Conservation (phyloP, 2,329 filamentous ascomycete species). For the Trichoderma pleuroti region DNA sequence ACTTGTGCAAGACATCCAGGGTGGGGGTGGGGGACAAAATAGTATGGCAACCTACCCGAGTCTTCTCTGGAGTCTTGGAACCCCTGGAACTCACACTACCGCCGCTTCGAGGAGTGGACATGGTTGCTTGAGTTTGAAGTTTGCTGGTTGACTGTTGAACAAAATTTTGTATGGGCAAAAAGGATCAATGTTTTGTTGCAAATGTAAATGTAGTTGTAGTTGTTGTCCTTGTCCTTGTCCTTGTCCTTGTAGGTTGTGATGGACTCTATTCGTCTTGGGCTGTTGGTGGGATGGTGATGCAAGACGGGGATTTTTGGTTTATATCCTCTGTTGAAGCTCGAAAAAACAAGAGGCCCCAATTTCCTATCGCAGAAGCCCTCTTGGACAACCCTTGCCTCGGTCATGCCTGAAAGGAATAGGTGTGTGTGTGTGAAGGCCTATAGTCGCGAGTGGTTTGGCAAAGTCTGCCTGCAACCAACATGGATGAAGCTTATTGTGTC, state of each 20-base stretch:
- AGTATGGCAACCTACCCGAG: constrained; percentile 1
- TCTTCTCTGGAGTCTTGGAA: neutral
- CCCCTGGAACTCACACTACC: constrained; percentile 8
- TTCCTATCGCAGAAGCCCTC: neutral
- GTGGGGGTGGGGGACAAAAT: neutral
- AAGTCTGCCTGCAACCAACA: constrained; percentile 9
- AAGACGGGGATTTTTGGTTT: neutral
- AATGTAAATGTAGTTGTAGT: neutral
- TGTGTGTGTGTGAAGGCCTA: neutral
- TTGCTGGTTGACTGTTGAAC: neutral
- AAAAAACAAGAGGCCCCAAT: neutral
- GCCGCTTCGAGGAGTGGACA: constrained; percentile 16
- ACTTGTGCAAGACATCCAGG: neutral
- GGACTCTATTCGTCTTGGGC: neutral
- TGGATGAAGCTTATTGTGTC: constrained; percentile 17
- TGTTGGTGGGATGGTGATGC: neutral
- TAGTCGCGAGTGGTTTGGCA: neutral
- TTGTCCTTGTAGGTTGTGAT: neutral
- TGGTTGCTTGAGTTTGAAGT: neutral
- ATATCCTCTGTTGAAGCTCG: constrained; percentile 7
- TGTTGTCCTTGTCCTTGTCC: neutral
- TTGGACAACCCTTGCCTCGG: neutral
- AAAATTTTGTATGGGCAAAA: neutral
- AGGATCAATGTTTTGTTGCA: neutral
- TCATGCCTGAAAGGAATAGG: neutral